These are phyloP conservation scores for Cyclocybe cylindracea DNA, from an alignment of 768 basidiomycete species.

Conservation along the genomic window DNA sequence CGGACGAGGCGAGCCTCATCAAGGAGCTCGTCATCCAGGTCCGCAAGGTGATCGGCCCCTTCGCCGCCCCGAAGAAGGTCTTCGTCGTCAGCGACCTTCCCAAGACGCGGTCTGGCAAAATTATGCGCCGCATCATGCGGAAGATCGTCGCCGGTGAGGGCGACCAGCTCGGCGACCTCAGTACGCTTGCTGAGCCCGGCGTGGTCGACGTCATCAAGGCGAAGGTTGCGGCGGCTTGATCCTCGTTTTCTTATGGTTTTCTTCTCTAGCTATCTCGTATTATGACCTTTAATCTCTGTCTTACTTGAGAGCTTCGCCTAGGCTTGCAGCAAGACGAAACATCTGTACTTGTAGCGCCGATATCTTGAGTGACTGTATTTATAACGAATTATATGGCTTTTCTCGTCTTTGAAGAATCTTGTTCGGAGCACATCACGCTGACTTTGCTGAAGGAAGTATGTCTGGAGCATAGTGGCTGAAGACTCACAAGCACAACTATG, in stretches of 20 bases:
- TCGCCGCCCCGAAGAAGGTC: conserved; percentile 95
- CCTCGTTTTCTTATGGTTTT: not conserved
- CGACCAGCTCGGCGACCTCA: conserved; percentile 94
- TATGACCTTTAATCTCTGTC: not conserved
- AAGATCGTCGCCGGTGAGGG: conserved; percentile 95
- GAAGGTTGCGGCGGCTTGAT: conserved; percentile 58
- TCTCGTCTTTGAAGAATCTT: too few relatives aligned
- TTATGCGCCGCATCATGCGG: conserved; percentile 94
- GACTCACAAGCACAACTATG: too few relatives aligned
- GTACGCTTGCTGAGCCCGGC: conserved; percentile 86
- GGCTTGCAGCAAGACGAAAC: too few relatives aligned
- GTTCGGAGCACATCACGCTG: too few relatives aligned
- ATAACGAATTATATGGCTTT: too few relatives aligned
- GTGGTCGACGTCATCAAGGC: conserved; percentile 85
- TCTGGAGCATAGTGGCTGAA: too few relatives aligned
- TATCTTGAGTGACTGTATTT: too few relatives aligned
- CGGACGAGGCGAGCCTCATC: conserved; percentile 65
- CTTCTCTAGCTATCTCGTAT: conserved; percentile 1
- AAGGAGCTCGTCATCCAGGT: conserved; percentile 96
- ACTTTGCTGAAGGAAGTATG: too few relatives aligned
- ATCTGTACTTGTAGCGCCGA: too few relatives aligned
- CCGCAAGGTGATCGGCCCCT: conserved; percentile 96
- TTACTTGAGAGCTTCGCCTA: too few relatives aligned
- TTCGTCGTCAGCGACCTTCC: conserved; percentile 83
- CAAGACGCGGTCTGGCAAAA: conserved; percentile 96